phyloP scores from a whole-genome alignment of 176 grass and related monocot genomes.

The Eragrostis curvula region DNA sequence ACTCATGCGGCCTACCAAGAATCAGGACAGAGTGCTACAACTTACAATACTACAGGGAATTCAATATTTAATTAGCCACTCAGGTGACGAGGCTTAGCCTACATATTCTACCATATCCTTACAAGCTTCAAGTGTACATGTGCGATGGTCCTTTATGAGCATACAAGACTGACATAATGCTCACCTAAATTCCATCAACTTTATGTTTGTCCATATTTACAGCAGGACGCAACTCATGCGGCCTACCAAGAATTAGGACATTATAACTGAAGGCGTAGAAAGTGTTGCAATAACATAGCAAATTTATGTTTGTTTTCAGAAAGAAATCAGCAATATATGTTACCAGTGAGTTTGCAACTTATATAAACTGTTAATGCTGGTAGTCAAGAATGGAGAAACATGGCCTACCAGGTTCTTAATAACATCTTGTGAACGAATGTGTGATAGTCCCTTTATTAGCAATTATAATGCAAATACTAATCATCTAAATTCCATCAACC shows the following conservation, averaged over 20 bases:
- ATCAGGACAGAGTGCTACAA: constrained; percentile 53
- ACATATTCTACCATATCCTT: neutral
- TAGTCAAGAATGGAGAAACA: constrained; percentile 2
- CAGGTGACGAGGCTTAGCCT: neutral
- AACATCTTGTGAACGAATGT: neutral
- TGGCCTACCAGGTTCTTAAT: neutral
- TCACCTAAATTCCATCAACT: constrained; percentile 38
- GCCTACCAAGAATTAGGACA: constrained; percentile 54
- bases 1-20: constrained; percentile 46
- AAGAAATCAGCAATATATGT: neutral
- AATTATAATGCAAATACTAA: neutral
- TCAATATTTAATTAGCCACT: neutral
- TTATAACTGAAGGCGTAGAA: constrained; percentile 6
- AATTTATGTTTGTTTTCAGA: neutral
- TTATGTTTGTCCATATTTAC: constrained; percentile 52
- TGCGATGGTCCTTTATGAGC: constrained; percentile 44
- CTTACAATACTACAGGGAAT: neutral
- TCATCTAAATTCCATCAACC: constrained; percentile 36
- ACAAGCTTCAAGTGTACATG: neutral
- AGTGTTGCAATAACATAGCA: neutral
- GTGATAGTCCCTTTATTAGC: constrained; percentile 28
- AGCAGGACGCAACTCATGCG: constrained; percentile 34
- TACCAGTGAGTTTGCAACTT: neutral
- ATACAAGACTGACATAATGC: constrained; percentile 3
- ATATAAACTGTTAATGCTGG: neutral